A percentile compares a stretch with the other conserved stretches of the same genome.
These are phyloP conservation scores for Pseudonitzschia pungens DNA, from an alignment of 108 stramenopile genomes.

Conservation along the genomic window DNA sequence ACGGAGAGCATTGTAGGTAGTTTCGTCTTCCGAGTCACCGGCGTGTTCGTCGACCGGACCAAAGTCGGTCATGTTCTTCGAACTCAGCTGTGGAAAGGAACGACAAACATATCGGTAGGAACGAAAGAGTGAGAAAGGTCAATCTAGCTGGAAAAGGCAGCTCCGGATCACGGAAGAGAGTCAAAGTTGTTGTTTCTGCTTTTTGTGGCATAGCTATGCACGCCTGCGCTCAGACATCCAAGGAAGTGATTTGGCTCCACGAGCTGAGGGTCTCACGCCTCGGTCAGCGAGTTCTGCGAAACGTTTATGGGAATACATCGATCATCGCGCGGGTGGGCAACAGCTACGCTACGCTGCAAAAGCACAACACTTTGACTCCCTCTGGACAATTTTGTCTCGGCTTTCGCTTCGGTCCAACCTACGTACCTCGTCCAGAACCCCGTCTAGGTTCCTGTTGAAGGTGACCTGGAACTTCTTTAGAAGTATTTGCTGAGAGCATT, in stretches of 20 bases:
- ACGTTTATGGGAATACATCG: constrained; percentile 78
- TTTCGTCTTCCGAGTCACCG: constrained; percentile 72
- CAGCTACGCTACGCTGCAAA: not conserved
- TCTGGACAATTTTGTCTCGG: not conserved
- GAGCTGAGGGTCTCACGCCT: constrained; percentile 30
- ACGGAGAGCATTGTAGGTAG: constrained; percentile 51
- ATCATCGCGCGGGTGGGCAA: constrained; percentile 42
- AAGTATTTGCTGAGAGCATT: constrained; percentile 87
- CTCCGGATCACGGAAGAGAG: not conserved
- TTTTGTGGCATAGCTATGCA: not conserved
- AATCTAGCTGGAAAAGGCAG: not conserved
- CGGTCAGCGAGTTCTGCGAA: constrained; percentile 55
- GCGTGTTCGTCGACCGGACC: constrained; percentile 81
- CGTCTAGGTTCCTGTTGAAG: constrained; percentile 93
- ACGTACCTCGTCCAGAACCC: constrained; percentile 86
- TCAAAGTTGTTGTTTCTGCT: not conserved
- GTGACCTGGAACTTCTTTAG: constrained; percentile 99
- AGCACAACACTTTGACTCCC: not conserved
- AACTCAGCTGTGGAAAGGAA: constrained; percentile 55
- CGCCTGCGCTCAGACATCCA: constrained; percentile 64
- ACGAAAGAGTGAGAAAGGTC: not conserved
- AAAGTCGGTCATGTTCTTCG: constrained; percentile 78
- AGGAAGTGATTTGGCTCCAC: constrained; percentile 57
- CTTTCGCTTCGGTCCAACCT: not conserved
- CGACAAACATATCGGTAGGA: not conserved